phyloP scores from a whole-genome alignment of 2,329 filamentous ascomycete species.

The Alternaria gaisen region DNA sequence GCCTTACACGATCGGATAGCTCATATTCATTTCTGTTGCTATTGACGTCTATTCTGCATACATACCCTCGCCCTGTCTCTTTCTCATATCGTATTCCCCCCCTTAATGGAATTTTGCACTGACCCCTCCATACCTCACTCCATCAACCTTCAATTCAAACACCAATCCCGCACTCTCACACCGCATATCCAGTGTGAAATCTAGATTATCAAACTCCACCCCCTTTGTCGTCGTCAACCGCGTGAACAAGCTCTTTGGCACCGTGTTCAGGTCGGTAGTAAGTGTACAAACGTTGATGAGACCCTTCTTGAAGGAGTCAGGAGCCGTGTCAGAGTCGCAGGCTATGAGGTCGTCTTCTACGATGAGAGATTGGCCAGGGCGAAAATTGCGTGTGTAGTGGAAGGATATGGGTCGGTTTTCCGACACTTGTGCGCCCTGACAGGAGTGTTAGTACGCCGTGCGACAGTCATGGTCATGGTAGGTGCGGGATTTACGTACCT shows the following conservation, averaged over 20 bases:
- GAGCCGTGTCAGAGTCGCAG: constrained; percentile 74
- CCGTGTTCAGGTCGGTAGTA: constrained; percentile 80
- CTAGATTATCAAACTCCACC: constrained; percentile 82
- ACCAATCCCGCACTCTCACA: constrained; percentile 79
- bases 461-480: background rate
- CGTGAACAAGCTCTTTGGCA: constrained; percentile 77
- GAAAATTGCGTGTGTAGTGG: constrained; percentile 86
- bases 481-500: constrained; percentile 57
- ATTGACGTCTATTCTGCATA: background rate
- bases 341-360: constrained; percentile 84
- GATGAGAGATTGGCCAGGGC: constrained; percentile 76
- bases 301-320: constrained; percentile 57
- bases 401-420: constrained; percentile 79
- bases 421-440: constrained; percentile 75
- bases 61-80: background rate
- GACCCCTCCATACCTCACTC: constrained; percentile 77
- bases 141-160: constrained; percentile 82
- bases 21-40: background rate
- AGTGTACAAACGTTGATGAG: constrained; percentile 79
- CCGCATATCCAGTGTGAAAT: constrained; percentile 84
- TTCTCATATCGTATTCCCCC: background rate
- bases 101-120: constrained; percentile 79
- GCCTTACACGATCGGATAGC: background rate
- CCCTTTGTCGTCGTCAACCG: constrained; percentile 79
- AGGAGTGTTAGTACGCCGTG: constrained; percentile 13